A percentile compares a stretch with the other conserved stretches of the same genome.
Conservation (phyloP, 106 monocot species). For the Allium cepa region DNA sequence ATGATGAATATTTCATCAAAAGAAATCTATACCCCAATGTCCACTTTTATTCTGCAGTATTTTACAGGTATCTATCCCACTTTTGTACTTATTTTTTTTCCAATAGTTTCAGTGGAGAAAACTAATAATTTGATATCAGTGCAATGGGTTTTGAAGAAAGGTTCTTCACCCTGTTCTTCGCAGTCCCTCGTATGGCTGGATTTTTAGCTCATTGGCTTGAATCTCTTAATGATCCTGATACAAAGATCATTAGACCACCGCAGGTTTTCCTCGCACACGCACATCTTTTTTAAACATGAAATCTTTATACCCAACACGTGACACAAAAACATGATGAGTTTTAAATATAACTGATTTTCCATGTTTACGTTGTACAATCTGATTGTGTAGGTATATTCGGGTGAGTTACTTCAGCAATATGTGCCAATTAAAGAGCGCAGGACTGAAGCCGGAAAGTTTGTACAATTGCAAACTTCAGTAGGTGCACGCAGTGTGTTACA, state of each 20-base stretch:
- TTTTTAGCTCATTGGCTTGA: constrained; percentile 92
- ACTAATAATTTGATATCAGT: constrained; percentile 26
- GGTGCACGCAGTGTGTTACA: too few relatives aligned
- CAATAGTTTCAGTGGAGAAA: neutral
- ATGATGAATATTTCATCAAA: constrained; percentile 93
- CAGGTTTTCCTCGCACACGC: constrained; percentile 31
- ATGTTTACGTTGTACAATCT: neutral
- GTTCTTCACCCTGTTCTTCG: constrained; percentile 87
- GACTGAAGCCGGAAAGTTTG: too few relatives aligned
- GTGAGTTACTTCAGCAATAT: constrained; percentile 75
- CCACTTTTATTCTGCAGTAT: constrained; percentile 92
- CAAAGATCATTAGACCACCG: constrained; percentile 95
- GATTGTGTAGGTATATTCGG: constrained; percentile 69
- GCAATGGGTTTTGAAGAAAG: constrained; percentile 96
- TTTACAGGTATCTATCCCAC: constrained; percentile 50
- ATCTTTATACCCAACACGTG: too few relatives aligned
- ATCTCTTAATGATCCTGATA: constrained; percentile 97
- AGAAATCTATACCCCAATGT: constrained; percentile 97
- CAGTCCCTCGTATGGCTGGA: constrained; percentile 94
- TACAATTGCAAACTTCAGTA: too few relatives aligned
- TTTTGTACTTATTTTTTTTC: neutral
- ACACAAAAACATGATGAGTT: neutral
- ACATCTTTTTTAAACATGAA: too few relatives aligned
- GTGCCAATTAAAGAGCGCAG: constrained; percentile 40
- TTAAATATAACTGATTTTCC: neutral